A percentile compares a stretch with the other conserved stretches of the same genome.
phyloP scores from a whole-genome alignment of 148 eudicot genomes.

The Chenopodium album region DNA sequence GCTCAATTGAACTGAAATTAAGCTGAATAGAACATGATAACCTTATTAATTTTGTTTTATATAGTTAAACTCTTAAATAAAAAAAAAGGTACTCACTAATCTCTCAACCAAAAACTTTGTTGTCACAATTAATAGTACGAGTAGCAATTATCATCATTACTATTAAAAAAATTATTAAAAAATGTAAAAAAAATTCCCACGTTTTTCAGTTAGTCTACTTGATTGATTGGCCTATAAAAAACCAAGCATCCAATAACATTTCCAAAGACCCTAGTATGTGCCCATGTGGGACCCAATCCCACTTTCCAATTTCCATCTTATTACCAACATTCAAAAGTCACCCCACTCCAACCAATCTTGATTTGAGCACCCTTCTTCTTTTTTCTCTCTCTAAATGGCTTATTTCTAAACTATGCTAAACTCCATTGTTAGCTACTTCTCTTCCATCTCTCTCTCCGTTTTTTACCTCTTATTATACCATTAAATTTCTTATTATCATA shows the following conservation, averaged over 20 bases:
- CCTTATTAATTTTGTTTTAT: too few relatives aligned
- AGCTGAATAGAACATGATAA: too few relatives aligned
- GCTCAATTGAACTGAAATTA: too few relatives aligned
- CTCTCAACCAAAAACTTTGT: not conserved
- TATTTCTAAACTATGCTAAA: constrained; percentile 24
- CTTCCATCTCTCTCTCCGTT: constrained; percentile 19
- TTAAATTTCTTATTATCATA: not conserved
- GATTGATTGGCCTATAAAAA: not conserved
- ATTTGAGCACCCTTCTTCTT: not conserved
- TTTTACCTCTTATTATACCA: constrained; percentile 40
- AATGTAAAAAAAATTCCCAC: not conserved
- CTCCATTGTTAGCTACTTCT: constrained; percentile 23
- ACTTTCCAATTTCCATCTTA: not conserved
- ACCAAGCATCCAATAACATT: not conserved
- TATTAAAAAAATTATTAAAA: too few relatives aligned
- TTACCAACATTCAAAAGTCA: not conserved
- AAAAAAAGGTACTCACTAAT: not conserved
- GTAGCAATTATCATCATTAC: not conserved
- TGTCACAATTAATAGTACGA: not conserved
- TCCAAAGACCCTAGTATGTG: not conserved
- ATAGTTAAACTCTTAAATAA: too few relatives aligned
- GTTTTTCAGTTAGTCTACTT: constrained; percentile 2
- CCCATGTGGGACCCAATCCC: not conserved
- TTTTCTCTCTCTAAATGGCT: constrained; percentile 17
- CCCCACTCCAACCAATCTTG: not conserved